phyloP scores from a whole-genome alignment of 2,329 filamentous ascomycete genomes.

The Fusarium denticulatum region DNA sequence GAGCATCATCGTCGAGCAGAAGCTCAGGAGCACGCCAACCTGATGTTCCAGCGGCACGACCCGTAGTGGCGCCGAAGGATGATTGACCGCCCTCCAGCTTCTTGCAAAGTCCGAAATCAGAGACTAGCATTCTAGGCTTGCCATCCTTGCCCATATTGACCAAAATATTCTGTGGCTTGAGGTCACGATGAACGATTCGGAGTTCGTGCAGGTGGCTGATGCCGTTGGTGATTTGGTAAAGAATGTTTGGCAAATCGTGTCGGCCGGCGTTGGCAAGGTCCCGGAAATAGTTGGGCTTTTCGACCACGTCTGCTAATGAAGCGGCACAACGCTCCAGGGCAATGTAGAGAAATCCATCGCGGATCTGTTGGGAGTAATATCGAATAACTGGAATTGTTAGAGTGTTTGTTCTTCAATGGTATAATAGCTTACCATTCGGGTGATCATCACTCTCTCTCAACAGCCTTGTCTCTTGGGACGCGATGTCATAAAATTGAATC shows the following conservation, averaged over 20 bases:
- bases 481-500: constrained; percentile 94
- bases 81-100: constrained; percentile 95
- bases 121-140: constrained; percentile 87
- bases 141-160: constrained; percentile 78
- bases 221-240: constrained; percentile 91
- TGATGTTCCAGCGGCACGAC: constrained; percentile 90
- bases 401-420: too few relatives aligned
- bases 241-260: constrained; percentile 78
- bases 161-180: constrained; percentile 98
- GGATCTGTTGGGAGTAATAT: constrained; percentile 92
- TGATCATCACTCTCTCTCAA: constrained; percentile 95
- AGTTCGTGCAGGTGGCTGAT: constrained; percentile 89
- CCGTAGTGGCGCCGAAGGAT: constrained; percentile 93
- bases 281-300: constrained; percentile 74
- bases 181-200: constrained; percentile 94
- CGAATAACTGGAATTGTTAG: constrained; percentile 76
- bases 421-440: constrained; percentile 70
- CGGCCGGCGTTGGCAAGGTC: constrained; percentile 78
- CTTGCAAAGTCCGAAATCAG: constrained; percentile 97
- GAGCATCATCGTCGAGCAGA: constrained; percentile 79
- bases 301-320: constrained; percentile 90
- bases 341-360: constrained; percentile 93
- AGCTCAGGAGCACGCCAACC: constrained; percentile 98
- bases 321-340: constrained; percentile 94
- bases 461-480: constrained; percentile 90